Evolutionary conservation across 2,329 filamentous ascomycete species (phyloP).

Genomic region (Ophiostoma ulmi): DNA sequence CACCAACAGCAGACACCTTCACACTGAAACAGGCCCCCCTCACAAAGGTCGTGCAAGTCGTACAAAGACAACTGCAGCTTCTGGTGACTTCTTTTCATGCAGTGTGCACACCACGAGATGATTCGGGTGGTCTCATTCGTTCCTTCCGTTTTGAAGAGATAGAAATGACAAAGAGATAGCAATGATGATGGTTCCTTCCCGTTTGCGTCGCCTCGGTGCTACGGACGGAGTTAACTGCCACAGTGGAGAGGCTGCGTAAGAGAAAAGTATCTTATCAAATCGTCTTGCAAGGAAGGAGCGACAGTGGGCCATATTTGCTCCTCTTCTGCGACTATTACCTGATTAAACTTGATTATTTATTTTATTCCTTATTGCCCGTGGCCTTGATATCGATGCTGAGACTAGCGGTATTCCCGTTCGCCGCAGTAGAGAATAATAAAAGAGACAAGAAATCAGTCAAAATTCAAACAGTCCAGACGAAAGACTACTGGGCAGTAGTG

Average conservation of each 20-base stretch:
- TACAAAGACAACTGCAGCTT: neutral
- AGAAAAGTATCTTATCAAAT: neutral
- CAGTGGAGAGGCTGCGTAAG: slow-evolving; percentile 11
- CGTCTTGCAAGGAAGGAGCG: neutral
- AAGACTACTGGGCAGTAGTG: neutral
- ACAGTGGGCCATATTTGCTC: neutral
- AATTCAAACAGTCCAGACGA: neutral
- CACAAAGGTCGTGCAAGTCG: neutral
- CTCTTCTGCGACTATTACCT: neutral
- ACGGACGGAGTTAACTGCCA: neutral
- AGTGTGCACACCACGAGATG: neutral
- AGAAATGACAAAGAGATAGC: no score
- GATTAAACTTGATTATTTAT: neutral
- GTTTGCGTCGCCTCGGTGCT: neutral
- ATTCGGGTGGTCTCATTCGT: neutral
- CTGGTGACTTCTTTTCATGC: neutral
- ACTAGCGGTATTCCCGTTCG: neutral
- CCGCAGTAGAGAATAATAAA: neutral
- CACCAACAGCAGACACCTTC: neutral
- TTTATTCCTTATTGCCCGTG: neutral
- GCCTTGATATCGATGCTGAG: neutral
- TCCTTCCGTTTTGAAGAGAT: neutral
- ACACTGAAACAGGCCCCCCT: neutral
- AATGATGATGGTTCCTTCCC: no score
- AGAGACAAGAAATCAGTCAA: neutral